A percentile compares a stretch with the other conserved stretches of the same genome.
These are phyloP conservation scores for Trichodelitschia bisporula DNA, from an alignment of 495 filamentous ascomycete genomes.

Conservation along the genomic window DNA sequence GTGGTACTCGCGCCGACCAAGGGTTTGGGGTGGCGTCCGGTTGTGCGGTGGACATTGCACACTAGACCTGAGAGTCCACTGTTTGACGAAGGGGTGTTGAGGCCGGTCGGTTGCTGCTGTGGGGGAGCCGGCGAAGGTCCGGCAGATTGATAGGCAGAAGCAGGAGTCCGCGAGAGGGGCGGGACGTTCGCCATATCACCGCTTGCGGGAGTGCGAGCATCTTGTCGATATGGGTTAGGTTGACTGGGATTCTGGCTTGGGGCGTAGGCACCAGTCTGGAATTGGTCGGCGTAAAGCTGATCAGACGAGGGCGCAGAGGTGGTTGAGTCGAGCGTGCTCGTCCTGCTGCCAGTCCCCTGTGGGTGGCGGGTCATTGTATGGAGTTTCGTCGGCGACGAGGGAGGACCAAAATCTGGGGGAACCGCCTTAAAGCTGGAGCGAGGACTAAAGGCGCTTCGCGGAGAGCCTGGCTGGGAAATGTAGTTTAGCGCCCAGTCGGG, in stretches of 20 bases:
- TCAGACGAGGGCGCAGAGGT: constrained; percentile 21
- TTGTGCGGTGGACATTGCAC: constrained; percentile 81
- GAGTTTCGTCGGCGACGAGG: constrained; percentile 5
- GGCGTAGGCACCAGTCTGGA: constrained; percentile 7
- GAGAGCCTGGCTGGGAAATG: background rate
- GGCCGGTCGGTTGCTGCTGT: constrained; percentile 10
- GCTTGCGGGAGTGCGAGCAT: too few species aligned
- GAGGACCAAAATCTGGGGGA: constrained; percentile 2
- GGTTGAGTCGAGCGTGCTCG: constrained; percentile 35
- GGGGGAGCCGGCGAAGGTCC: constrained; percentile 8
- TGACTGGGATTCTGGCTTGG: constrained; percentile 29
- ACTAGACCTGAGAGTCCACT: constrained; percentile 58
- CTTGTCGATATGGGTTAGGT: constrained; percentile 23
- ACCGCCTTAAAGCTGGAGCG: too few species aligned
- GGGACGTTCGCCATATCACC: too few species aligned
- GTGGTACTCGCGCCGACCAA: constrained; percentile 90
- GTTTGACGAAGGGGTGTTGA: constrained; percentile 10
- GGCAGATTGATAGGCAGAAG: constrained; percentile 6
- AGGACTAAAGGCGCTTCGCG: background rate
- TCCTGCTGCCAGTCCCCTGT: constrained; percentile 18
- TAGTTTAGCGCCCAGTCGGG: background rate
- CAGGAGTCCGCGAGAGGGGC: too few species aligned
- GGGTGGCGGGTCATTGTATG: constrained; percentile 16
- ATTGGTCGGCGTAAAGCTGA: constrained; percentile 10
- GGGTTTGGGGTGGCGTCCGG: constrained; percentile 71